A percentile compares a stretch with the other conserved stretches of the same genome.
phyloP scores from a whole-genome alignment of 176 grass and related monocot genomes.

The Oropetium thomaeum region DNA sequence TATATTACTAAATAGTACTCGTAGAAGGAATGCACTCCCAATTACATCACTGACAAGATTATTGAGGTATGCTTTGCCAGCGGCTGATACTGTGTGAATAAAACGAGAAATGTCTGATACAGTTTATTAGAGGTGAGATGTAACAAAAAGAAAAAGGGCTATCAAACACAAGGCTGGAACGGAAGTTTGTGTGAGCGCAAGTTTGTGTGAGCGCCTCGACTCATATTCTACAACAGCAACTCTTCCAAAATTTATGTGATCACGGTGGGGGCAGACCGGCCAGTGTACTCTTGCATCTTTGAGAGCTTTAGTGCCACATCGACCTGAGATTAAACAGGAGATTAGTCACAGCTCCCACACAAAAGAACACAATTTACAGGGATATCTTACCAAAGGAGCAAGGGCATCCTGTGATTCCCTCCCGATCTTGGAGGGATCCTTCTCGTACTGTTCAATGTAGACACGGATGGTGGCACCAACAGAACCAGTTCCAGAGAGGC shows the following conservation, averaged over 20 bases:
- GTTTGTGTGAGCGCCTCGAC: conserved; percentile 8
- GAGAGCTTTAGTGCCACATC: conserved; percentile 81
- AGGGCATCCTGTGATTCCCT: conserved; percentile 90
- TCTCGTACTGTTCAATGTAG: conserved; percentile 97
- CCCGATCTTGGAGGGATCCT: conserved; percentile 72
- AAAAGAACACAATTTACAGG: neutral
- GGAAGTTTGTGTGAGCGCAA: neutral
- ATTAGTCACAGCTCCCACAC: conserved; percentile 1
- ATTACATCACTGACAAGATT: conserved; percentile 38
- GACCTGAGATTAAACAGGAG: conserved; percentile 35
- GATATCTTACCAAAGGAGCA: conserved; percentile 63
- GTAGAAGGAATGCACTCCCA: neutral
- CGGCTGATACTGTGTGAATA: conserved; percentile 14
- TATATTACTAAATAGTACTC: conserved; percentile 13
- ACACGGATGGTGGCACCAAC: conserved; percentile 89
- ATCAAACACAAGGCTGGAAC: conserved; percentile 30
- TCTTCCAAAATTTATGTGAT: conserved; percentile 66
- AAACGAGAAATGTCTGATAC: conserved; percentile 11
- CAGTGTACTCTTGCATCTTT: conserved; percentile 81
- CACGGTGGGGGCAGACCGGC: conserved; percentile 84
- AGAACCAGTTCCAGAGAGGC: conserved; percentile 89
- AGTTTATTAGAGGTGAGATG: conserved; percentile 38
- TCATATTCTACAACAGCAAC: conserved; percentile 7
- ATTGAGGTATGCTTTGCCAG: conserved; percentile 23
- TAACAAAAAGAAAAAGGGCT: conserved; percentile 14